Evolutionary conservation across 495 filamentous ascomycete species (phyloP), one percentile per base, ranked within the genome.

Genomic region (Penicillium canescens): DNA sequence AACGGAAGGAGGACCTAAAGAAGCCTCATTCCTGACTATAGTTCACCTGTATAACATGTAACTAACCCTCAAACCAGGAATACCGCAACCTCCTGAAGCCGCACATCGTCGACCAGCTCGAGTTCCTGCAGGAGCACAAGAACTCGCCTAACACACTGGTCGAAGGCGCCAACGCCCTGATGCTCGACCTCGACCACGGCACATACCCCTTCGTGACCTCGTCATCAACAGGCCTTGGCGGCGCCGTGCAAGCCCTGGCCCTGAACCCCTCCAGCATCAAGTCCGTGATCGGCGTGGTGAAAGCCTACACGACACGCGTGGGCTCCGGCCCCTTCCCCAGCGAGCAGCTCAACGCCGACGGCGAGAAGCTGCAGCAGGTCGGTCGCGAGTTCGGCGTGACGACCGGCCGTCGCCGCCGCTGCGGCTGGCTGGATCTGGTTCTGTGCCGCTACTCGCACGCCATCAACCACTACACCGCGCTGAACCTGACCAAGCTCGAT

Each of bases 361-460:
- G 87, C 56, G 80, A 86, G 11, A 83, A 82, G 59, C 77, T 90
- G 44, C 87, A 90, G 67, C 51, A 54, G 40, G 68, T 84, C 33
- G 87, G 87, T 33, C 70, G 71, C 28, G 87, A 91, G 72, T 86
- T 85, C 67, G 91, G 91, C 54, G 89, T 89, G 33, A 96, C 87
- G 39, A 96, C 92, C 20, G 92, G 92, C 52, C 83, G 92, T 47
- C 83, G 75, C 58, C 86, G 92, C 18, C 83, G 92, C 41, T 96
- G 92, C 65, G 92, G 92, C 24, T 96, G 89, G 91, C 80, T 96
- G 36, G 91, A 97, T 65, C 80, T 96, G 6, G 86, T 92, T n/a
- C 77, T 94, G n/a, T 69, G 89, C 51, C 87, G 89, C 60, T 91
- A 92, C 78, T 89, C 82, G 37, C 73, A 79, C 31, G 71, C 76